Conservation (phyloP, 2,329 filamentous ascomycete species). For the Sporothrix humicola region DNA sequence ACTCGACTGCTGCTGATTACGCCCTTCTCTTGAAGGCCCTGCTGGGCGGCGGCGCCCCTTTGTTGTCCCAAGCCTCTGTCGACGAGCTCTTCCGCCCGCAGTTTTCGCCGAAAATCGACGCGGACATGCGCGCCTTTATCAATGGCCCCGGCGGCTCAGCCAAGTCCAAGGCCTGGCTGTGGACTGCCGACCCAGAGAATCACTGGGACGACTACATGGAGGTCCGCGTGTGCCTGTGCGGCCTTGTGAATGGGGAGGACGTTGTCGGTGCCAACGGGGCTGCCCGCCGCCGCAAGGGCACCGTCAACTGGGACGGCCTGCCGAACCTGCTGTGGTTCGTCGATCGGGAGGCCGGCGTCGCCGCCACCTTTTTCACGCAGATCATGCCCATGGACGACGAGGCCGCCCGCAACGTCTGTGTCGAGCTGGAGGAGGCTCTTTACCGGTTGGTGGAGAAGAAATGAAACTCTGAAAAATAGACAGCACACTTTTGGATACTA, state of each 20-base stretch:
- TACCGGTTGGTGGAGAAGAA: neutral
- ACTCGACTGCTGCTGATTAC: constrained; percentile 7
- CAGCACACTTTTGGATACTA: too few species aligned
- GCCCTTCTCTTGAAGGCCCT: neutral
- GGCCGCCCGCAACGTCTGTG: neutral
- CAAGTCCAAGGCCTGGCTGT: constrained; percentile 41
- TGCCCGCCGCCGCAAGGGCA: constrained; percentile 51
- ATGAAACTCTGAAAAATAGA: too few species aligned
- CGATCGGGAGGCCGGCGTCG: constrained; percentile 53
- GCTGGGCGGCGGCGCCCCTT: neutral
- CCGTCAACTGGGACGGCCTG: constrained; percentile 55
- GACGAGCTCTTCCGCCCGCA: constrained; percentile 11
- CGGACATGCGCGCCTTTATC: constrained; percentile 12
- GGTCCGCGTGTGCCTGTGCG: constrained; percentile 50
- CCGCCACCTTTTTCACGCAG: constrained; percentile 12
- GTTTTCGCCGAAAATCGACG: neutral
- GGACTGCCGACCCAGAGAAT: constrained; percentile 44
- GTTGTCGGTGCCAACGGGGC: constrained; percentile 45
- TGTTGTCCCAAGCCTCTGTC: neutral
- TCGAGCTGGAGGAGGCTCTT: constrained; percentile 13
- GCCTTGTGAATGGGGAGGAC: constrained; percentile 47
- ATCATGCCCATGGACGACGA: constrained; percentile 19
- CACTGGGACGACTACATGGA: constrained; percentile 44
- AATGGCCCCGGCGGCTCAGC: neutral
- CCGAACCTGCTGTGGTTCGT: constrained; percentile 56